Conservation (phyloP, 306 rosid species). For the Quercus suber region DNA sequence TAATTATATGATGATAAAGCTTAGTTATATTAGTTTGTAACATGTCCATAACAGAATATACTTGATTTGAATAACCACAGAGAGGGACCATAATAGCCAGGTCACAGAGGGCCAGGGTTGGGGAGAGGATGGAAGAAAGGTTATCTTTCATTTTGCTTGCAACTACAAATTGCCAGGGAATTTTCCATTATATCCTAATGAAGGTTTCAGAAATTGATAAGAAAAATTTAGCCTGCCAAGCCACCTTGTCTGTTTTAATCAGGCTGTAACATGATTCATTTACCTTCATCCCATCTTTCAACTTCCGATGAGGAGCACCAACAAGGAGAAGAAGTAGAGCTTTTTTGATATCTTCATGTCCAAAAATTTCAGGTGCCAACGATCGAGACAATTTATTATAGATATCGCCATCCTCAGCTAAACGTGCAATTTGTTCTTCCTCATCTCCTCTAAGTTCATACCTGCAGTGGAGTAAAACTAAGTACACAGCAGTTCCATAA, state of each 20-base stretch:
- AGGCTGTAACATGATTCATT: background rate
- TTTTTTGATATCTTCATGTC: constrained; percentile 93
- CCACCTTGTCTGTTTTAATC: background rate
- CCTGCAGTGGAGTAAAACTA: constrained; percentile 37
- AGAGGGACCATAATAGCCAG: background rate
- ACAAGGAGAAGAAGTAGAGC: constrained; percentile 93
- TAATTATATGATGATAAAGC: background rate
- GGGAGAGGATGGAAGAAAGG: background rate
- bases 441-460: constrained; percentile 88
- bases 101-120: background rate
- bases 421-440: constrained; percentile 65
- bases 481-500: constrained; percentile 13
- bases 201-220: background rate
- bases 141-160: too few relatives aligned
- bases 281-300: constrained; percentile 99
- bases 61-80: background rate
- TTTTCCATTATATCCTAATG: too few relatives aligned
- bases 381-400: constrained; percentile 82
- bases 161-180: too few relatives aligned
- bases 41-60: background rate
- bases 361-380: constrained; percentile 96
- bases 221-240: background rate
- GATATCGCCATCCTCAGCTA: constrained; percentile 91
- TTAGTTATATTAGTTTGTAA: background rate
- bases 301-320: constrained; percentile 87